A percentile compares a stretch with the other conserved stretches of the same genome.
phyloP scores from a whole-genome alignment of 2,329 filamentous ascomycete species.

The Ophiostoma quercus region DNA sequence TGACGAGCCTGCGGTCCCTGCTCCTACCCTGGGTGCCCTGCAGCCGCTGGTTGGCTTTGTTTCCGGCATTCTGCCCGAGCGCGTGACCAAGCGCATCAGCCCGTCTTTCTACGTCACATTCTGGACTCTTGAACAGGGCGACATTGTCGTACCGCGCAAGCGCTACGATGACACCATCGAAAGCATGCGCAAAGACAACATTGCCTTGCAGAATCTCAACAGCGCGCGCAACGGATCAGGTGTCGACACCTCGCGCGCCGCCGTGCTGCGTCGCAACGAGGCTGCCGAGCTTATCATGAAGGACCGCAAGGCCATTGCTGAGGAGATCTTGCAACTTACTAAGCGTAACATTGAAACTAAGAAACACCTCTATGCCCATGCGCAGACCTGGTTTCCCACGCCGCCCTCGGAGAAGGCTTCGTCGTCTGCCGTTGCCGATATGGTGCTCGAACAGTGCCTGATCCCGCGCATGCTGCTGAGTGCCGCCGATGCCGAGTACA shows the following conservation, averaged over 20 bases:
- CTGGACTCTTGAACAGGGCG: conserved; percentile 81
- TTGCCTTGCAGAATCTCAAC: conserved; percentile 59
- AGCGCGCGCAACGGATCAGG: conserved; percentile 35
- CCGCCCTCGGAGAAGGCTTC: conserved; percentile 45
- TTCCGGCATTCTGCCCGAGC: conserved; percentile 53
- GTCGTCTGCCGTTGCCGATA: conserved; percentile 63
- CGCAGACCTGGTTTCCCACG: conserved; percentile 67
- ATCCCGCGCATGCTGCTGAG: conserved; percentile 83
- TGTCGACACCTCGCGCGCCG: conserved; percentile 63
- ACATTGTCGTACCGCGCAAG: conserved; percentile 68
- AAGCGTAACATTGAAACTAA: conserved; percentile 62
- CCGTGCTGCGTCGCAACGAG: conserved; percentile 61
- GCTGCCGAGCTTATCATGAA: conserved; percentile 65
- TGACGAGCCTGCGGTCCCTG: background rate
- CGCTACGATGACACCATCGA: conserved; percentile 74
- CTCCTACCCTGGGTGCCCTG: conserved; percentile 46
- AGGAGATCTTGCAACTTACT: conserved; percentile 70
- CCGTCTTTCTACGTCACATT: conserved; percentile 84
- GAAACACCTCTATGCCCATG: conserved; percentile 66
- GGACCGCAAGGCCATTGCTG: conserved; percentile 63
- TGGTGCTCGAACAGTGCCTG: conserved; percentile 83
- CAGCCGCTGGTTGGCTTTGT: conserved; percentile 68
- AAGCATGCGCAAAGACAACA: conserved; percentile 60
- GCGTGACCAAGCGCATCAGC: conserved; percentile 65
- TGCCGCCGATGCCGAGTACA: conserved; percentile 81